Evolutionary conservation across 768 basidiomycete genomes (phyloP).

Genomic region (Mrakia frigida): DNA sequence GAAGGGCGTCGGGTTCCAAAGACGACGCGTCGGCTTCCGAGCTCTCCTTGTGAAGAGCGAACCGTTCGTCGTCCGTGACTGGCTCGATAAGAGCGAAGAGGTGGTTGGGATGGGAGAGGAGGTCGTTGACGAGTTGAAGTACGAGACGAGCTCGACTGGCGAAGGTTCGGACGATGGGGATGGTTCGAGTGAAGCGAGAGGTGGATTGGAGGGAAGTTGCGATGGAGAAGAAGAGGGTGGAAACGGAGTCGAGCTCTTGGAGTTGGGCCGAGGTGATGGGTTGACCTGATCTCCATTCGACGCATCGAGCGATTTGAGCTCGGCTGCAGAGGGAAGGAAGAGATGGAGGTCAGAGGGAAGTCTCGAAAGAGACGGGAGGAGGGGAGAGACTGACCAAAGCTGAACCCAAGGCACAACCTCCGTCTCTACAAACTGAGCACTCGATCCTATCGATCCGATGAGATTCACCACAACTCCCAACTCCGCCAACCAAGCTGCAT

Average conservation of each 20-base stretch:
- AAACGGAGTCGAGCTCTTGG: conserved; percentile 76
- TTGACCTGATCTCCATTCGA: conserved; percentile 78
- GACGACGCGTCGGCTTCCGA: conserved; percentile 40
- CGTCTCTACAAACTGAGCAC: conserved; percentile 70
- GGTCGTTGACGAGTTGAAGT: conserved; percentile 82
- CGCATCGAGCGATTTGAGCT: conserved; percentile 66
- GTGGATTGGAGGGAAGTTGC: conserved; percentile 37
- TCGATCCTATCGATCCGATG: conserved; percentile 56
- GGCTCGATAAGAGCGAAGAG: conserved; percentile 76
- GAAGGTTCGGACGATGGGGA: conserved; percentile 63
- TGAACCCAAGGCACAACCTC: conserved; percentile 83
- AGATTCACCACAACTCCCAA: conserved; percentile 71
- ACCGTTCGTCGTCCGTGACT: conserved; percentile 67
- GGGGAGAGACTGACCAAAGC: conserved; percentile 49
- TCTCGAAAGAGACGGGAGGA: not conserved
- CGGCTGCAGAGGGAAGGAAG: conserved; percentile 42
- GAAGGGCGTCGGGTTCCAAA: conserved; percentile 48
- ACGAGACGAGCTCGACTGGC: conserved; percentile 63
- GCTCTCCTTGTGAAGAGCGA: conserved; percentile 60
- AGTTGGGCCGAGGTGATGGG: conserved; percentile 68
- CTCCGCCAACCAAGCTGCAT: conserved; percentile 78
- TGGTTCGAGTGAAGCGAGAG: conserved; percentile 46
- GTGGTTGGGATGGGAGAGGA: conserved; percentile 84
- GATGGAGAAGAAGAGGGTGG: conserved; percentile 66
- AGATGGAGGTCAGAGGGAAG: not conserved